These are phyloP conservation scores for Heimioporus sp. DNA, from an alignment of 768 basidiomycete species.

Conservation along the genomic window DNA sequence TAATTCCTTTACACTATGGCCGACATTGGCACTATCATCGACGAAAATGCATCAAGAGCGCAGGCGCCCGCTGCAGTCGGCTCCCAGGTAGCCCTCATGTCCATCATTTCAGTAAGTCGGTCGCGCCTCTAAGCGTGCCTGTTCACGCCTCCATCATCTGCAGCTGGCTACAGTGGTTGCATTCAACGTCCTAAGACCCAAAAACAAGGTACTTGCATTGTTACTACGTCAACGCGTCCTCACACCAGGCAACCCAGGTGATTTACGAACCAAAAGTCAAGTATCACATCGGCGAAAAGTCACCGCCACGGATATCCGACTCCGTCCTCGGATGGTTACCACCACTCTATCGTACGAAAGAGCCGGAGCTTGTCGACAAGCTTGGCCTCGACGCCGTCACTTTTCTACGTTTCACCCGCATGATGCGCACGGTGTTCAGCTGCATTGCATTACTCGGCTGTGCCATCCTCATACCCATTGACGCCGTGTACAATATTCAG, in stretches of 20 bases:
- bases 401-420: constrained; percentile 87
- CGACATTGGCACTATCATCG: constrained; percentile 31
- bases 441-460: constrained; percentile 63
- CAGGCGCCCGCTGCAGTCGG: constrained; percentile 80
- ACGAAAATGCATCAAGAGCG: constrained; percentile 45
- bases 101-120: constrained; percentile 61
- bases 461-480: constrained; percentile 80
- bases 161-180: constrained; percentile 65
- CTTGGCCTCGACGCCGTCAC: constrained; percentile 91
- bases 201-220: constrained; percentile 65
- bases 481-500: constrained; percentile 78
- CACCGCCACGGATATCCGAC: constrained; percentile 78
- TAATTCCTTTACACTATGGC: constrained; percentile 27
- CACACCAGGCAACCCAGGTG: constrained; percentile 43
- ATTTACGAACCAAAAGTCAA: constrained; percentile 95
- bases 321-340: constrained; percentile 88
- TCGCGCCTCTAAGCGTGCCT: not conserved
- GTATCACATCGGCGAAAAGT: constrained; percentile 76
- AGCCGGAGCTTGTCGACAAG: constrained; percentile 86
- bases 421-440: constrained; percentile 74
- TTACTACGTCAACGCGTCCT: not conserved
- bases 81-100: constrained; percentile 76
- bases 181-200: constrained; percentile 86
- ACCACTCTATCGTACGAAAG: constrained; percentile 78
- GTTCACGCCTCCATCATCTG: constrained; percentile 2